Percentiles rank a stretch among this genome's conserved stretches.
These are phyloP conservation scores for Hamigera avellanea DNA, from an alignment of 495 filamentous ascomycete genomes.

Conservation along the genomic window DNA sequence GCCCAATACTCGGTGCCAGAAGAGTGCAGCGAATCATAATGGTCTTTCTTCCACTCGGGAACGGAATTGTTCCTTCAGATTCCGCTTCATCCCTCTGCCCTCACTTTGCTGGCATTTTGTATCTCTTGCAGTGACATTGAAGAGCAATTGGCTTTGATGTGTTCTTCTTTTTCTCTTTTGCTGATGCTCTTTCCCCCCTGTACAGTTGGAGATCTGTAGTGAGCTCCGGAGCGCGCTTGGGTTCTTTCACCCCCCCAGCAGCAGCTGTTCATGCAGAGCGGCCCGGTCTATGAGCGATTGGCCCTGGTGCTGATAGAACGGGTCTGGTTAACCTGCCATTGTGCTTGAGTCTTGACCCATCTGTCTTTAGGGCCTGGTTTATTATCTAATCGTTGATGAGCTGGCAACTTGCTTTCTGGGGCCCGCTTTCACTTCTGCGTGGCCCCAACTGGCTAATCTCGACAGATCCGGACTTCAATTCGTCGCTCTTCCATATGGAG, in stretches of 20 bases:
- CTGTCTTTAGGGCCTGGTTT: neutral
- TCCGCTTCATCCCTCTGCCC: neutral
- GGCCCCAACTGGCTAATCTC: slow-evolving; percentile 7
- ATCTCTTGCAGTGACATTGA: slow-evolving; percentile 7
- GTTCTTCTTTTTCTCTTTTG: neutral
- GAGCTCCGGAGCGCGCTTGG: no score
- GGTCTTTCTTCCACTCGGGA: neutral
- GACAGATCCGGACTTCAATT: slow-evolving; percentile 11
- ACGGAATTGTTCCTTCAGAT: neutral
- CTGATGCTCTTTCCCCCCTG: neutral
- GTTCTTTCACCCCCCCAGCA: neutral
- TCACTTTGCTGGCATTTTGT: slow-evolving; percentile 12
- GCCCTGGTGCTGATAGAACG: slow-evolving; percentile 8
- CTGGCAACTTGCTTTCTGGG: slow-evolving; percentile 17
- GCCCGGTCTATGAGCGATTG: slow-evolving; percentile 17
- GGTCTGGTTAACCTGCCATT: no score
- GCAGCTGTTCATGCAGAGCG: slow-evolving; percentile 25
- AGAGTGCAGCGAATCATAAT: slow-evolving; percentile 20
- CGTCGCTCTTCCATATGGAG: slow-evolving; percentile 10
- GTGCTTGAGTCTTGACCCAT: no score
- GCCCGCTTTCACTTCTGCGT: slow-evolving; percentile 12
- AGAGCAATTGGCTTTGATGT: neutral
- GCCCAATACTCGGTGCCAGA: slow-evolving; percentile 22
- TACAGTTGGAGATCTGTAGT: no score
- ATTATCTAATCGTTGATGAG: slow-evolving; percentile 17